phyloP scores from a whole-genome alignment of 352 stramenopile species.

The Pythium brachiatum region DNA sequence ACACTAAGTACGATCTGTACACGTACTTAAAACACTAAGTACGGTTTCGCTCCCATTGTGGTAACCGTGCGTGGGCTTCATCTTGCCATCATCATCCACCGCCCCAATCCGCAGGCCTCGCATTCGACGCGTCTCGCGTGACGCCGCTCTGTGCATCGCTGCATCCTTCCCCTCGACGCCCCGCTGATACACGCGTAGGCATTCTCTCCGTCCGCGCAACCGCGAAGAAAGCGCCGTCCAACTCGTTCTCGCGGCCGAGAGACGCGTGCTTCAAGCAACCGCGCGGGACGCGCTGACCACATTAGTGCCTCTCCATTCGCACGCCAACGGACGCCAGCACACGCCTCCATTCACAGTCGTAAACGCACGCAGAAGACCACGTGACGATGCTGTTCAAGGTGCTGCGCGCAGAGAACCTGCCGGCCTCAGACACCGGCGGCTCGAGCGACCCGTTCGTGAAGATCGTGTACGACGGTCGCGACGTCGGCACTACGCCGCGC shows the following conservation, averaged over 20 bases:
- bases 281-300: neutral
- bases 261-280: neutral
- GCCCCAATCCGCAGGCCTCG: too few species aligned
- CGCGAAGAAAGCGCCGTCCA: neutral
- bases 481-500: conserved; percentile 62
- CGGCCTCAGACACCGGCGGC: conserved; percentile 52
- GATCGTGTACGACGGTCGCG: conserved; percentile 71
- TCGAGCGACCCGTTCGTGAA: conserved; percentile 76
- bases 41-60: too few species aligned
- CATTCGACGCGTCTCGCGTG: too few species aligned
- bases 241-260: neutral
- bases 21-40: too few species aligned
- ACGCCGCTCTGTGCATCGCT: too few species aligned
- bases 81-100: too few species aligned
- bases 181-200: neutral
- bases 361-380: neutral
- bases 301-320: neutral
- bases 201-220: neutral
- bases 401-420: conserved; percentile 71
- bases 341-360: neutral
- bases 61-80: too few species aligned
- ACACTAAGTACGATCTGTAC: too few species aligned
- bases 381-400: conserved; percentile 63
- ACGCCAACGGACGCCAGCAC: neutral
- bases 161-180: too few species aligned